These are phyloP conservation scores for Claviceps africana DNA, from an alignment of 2,329 filamentous ascomycete species.

Conservation along the genomic window DNA sequence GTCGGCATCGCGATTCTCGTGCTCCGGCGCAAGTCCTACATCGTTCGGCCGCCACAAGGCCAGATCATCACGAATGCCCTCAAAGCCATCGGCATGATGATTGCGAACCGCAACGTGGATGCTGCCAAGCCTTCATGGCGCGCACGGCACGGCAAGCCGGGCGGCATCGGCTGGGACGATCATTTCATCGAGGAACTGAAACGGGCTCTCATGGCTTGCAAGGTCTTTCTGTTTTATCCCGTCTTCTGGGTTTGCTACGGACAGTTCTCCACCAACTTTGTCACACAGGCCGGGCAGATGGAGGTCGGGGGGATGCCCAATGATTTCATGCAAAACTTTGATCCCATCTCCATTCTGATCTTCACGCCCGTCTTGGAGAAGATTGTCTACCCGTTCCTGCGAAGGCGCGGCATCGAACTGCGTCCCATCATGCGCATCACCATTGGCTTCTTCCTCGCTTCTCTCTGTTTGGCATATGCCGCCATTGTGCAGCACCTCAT, in stretches of 20 bases:
- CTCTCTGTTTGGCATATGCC: slow-evolving; percentile 43
- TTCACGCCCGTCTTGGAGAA: slow-evolving; percentile 51
- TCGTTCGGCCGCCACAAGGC: slow-evolving; percentile 43
- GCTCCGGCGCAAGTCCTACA: slow-evolving; percentile 29
- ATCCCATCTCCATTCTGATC: slow-evolving; percentile 52
- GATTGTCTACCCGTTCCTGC: slow-evolving; percentile 47
- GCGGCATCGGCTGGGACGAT: slow-evolving; percentile 46
- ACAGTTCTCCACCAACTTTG: slow-evolving; percentile 54
- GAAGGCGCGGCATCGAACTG: slow-evolving; percentile 42
- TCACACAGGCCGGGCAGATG: slow-evolving; percentile 46
- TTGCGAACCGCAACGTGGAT: slow-evolving; percentile 31
- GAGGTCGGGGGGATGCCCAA: slow-evolving; percentile 52
- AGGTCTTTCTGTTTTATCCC: slow-evolving; percentile 54
- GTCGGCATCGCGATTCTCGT: slow-evolving; percentile 41
- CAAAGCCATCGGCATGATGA: slow-evolving; percentile 28
- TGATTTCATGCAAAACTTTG: slow-evolving; percentile 55
- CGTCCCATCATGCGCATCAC: slow-evolving; percentile 53
- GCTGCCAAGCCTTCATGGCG: slow-evolving; percentile 55
- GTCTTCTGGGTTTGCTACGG: slow-evolving; percentile 56
- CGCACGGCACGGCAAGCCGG: slow-evolving; percentile 30
- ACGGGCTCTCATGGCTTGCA: slow-evolving; percentile 51
- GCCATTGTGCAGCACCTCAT: slow-evolving; percentile 46
- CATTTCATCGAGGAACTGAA: slow-evolving; percentile 60
- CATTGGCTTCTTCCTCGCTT: slow-evolving; percentile 43
- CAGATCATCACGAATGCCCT: slow-evolving; percentile 54